A percentile compares a stretch with the other conserved stretches of the same genome.
phyloP scores from a whole-genome alignment of 2,329 filamentous ascomycete genomes.

The Diaporthe helianthi region DNA sequence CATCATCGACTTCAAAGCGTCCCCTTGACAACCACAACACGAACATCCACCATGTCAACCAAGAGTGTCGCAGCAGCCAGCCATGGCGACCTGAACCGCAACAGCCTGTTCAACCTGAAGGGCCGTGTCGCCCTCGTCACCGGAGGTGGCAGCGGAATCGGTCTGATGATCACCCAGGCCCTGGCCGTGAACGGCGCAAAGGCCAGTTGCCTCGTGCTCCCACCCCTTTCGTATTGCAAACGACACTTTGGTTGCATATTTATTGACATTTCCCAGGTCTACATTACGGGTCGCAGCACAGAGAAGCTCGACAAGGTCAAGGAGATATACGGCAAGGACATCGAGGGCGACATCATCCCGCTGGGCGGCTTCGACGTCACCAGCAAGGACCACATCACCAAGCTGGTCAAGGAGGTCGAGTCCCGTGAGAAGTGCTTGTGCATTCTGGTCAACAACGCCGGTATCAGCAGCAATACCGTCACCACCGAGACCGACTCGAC shows the following conservation, averaged over 20 bases:
- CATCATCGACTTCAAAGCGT: too few species aligned
- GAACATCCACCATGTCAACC: conserved; percentile 39
- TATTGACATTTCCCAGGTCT: conserved; percentile 60
- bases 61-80: conserved; percentile 40
- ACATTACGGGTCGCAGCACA: conserved; percentile 70
- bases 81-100: conserved; percentile 44
- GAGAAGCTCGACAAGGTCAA: conserved; percentile 69
- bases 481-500: conserved; percentile 61
- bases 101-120: conserved; percentile 57
- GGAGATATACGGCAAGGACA: conserved; percentile 61
- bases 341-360: conserved; percentile 62
- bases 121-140: conserved; percentile 53
- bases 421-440: conserved; percentile 64
- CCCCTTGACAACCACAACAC: neutral
- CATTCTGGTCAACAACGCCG: conserved; percentile 74
- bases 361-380: conserved; percentile 67
- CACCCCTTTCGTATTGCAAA: too few species aligned
- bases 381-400: conserved; percentile 64
- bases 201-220: neutral
- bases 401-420: conserved; percentile 63
- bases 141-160: conserved; percentile 46
- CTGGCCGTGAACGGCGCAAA: conserved; percentile 35
- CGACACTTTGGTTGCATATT: fast-evolving
- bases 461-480: conserved; percentile 64
- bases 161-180: conserved; percentile 44